A percentile compares a stretch with the other conserved stretches of the same genome.
Conservation (phyloP, 192 early-diverging fungal genomes). For the Coemansia sp. region DNA sequence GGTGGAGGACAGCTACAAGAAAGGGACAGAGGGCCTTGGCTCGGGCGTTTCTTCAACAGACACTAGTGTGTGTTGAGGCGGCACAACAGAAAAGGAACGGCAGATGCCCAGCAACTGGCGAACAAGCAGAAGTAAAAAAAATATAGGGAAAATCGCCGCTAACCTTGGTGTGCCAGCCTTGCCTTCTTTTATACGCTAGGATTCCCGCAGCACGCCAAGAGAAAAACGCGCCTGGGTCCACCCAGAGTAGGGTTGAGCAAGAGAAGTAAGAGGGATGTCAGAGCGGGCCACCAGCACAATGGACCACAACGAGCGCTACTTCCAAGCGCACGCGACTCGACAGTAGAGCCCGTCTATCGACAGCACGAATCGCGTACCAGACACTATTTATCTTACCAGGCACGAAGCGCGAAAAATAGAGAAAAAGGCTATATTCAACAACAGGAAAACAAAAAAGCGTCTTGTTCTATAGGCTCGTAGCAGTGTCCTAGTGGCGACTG, state of each 20-base stretch:
- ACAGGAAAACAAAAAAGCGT: no score
- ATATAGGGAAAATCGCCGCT: neutral
- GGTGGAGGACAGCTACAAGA: neutral
- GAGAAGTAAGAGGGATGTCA: neutral
- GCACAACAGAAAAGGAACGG: neutral
- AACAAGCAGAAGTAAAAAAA: neutral
- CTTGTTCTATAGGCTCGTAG: neutral
- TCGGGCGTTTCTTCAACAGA: no score
- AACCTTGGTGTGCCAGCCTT: neutral
- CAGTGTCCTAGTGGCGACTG: constrained; percentile 12
- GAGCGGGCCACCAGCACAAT: neutral
- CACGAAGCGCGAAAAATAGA: no score
- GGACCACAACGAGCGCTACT: no score
- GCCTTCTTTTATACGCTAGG: constrained; percentile 6
- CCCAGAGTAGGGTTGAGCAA: constrained; percentile 5
- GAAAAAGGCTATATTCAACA: neutral
- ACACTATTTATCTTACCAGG: neutral
- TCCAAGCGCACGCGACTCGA: neutral
- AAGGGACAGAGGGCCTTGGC: no score
- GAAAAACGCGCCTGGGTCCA: neutral
- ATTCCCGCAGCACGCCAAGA: neutral
- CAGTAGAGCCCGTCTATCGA: neutral
- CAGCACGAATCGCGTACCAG: neutral
- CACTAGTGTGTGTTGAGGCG: no score
- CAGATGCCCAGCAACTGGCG: constrained; percentile 5